Conservation (phyloP, 148 eudicot genomes). For the Rhododendron ovatum region DNA sequence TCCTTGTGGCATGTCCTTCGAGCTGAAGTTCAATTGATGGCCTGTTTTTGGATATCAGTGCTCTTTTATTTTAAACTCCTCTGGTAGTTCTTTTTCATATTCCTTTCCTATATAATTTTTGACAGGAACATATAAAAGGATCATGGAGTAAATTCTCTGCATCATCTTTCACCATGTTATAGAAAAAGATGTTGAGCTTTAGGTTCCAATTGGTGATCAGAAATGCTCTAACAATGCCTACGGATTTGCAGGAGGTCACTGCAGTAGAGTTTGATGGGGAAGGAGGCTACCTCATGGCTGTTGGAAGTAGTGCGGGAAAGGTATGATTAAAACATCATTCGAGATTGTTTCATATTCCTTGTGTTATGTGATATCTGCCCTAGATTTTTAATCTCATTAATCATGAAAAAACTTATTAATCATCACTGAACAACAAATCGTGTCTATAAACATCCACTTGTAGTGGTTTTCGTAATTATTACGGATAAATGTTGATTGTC, state of each 20-base stretch:
- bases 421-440: not conserved
- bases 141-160: not conserved
- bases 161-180: not conserved
- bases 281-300: conserved; percentile 86
- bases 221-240: conserved; percentile 14
- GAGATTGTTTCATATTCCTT: not conserved
- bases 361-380: not conserved
- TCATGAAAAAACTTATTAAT: not conserved
- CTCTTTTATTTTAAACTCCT: not conserved
- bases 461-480: not conserved
- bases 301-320: conserved; percentile 95
- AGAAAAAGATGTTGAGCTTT: not conserved
- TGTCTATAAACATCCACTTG: not conserved
- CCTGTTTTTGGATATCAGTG: not conserved
- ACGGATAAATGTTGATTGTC: not conserved
- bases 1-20: not conserved
- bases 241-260: conserved; percentile 61
- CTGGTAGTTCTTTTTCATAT: not conserved
- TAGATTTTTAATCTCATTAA: not conserved
- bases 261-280: conserved; percentile 81
- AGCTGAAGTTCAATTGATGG: not conserved
- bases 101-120: not conserved
- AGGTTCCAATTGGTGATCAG: not conserved
- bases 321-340: conserved; percentile 27
- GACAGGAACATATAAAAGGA: not conserved